Conservation (phyloP, 805 yeast species). For the Candida caryicola region DNA sequence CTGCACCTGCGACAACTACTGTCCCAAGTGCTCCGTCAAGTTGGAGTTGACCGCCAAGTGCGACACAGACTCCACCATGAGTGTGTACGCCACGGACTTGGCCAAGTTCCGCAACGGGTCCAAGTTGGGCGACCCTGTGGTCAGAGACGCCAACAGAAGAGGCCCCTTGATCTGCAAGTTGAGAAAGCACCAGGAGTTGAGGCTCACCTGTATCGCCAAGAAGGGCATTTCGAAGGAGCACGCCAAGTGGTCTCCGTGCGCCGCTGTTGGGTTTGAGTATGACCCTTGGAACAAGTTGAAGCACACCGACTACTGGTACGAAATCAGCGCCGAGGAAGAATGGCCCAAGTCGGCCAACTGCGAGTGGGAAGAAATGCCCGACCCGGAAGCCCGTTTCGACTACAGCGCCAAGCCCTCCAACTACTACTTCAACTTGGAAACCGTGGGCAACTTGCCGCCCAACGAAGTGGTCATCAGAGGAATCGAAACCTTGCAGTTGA, state of each 20-base stretch:
- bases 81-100: conserved; percentile 80
- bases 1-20: conserved; percentile 97
- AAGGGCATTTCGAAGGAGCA: conserved; percentile 97
- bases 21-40: conserved; percentile 91
- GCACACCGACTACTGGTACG: conserved; percentile 97
- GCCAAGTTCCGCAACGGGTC: conserved; percentile 45
- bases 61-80: conserved; percentile 82
- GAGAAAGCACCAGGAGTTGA: conserved; percentile 87
- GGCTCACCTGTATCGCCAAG: conserved; percentile 89
- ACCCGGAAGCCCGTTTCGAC: conserved; percentile 82
- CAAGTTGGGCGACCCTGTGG: conserved; percentile 79
- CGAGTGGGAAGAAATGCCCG: conserved; percentile 95
- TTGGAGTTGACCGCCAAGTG: conserved; percentile 84
- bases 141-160: conserved; percentile 66
- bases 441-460: conserved; percentile 85
- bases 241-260: conserved; percentile 97
- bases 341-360: conserved; percentile 92
- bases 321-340: conserved; percentile 79
- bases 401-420: conserved; percentile 76
- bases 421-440: conserved; percentile 87
- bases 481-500: conserved; percentile 79
- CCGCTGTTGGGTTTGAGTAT: conserved; percentile 94
- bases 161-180: conserved; percentile 92
- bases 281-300: conserved; percentile 98
- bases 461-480: conserved; percentile 87